Evolutionary conservation across 2,329 filamentous ascomycete species (phyloP), one percentile per base, ranked within the genome.

Genomic region (Monosporascus sp.): DNA sequence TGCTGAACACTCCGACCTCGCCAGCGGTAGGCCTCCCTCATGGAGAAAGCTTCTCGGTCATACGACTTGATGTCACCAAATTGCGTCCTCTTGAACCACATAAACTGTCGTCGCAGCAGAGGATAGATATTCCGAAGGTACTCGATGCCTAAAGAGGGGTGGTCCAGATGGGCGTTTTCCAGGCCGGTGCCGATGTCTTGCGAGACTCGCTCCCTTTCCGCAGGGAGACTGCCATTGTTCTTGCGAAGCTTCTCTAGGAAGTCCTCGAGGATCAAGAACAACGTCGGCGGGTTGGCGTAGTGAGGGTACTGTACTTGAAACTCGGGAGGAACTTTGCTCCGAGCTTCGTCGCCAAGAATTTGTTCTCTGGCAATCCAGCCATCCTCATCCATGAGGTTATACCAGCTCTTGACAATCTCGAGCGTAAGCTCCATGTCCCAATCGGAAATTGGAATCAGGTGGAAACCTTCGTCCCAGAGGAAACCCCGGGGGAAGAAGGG

Each of bases 321-420:
- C 71, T 97, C 92, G 5, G 79, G 71, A 0, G 94, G 94, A 2
- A 99, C 94, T 72, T 97, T 97, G 79, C 88, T 96, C 58, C 93
- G 86, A 47, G 94, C 94, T 74, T 99, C 94, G 2, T 81, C 73
- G 2, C 94, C 94, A 2, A 99, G 81, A 55, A 99, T 97, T 72
- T 97, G 92, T 74, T 99, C 94, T 50, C 94, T 87, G 3, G 87
- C 90, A 67, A 99, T 97, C 94, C 94, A 99, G 51, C 94, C 94
- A 68, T 97, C 91, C 17, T 94, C 88, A 60, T 99, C 94, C 82
- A 97, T 96, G 18, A 96, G 82, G 59, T 87, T 91, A 74, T 95
- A 95, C 94, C 94, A 99, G 72, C 90, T 96, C 73, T 88, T 89
- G 57, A 97, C 82, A 59, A 99, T 91, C 58, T 97, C 91, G 31